Percentiles rank a stretch among this genome's conserved stretches.
These are phyloP conservation scores for Ascochyta viciae-villosae DNA, from an alignment of 2,329 filamentous ascomycete genomes.

Conservation along the genomic window DNA sequence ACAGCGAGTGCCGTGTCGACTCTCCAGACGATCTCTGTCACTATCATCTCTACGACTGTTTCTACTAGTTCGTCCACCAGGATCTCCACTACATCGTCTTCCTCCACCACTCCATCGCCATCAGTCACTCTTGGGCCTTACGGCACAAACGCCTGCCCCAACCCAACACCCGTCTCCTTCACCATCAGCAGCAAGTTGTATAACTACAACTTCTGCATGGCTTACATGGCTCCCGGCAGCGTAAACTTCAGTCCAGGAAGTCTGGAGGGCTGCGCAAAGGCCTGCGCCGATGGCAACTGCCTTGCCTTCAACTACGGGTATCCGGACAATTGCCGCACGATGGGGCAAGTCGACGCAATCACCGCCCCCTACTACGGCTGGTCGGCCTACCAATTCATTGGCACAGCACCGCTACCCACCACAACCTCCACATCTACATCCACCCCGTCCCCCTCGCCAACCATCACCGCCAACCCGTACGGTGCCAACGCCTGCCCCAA, in stretches of 20 bases:
- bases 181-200: slow-evolving; percentile 3
- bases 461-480: not conserved
- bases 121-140: not conserved
- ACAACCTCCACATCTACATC: not conserved
- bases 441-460: not conserved
- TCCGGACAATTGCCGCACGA: not conserved
- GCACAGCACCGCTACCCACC: not conserved
- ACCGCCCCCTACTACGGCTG: not conserved
- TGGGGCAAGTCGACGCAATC: not conserved
- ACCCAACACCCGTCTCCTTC: not conserved
- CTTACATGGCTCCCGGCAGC: not conserved
- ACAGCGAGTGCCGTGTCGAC: not conserved
- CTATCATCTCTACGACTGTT: not conserved
- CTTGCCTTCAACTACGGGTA: not conserved
- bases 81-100: not conserved
- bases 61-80: not conserved
- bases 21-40: not conserved
- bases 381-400: slow-evolving; percentile 1
- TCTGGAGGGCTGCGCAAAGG: not conserved
- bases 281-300: not conserved
- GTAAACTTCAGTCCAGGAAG: not conserved
- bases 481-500: not conserved
- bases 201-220: slow-evolving; percentile 1
- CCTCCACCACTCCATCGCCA: not conserved
- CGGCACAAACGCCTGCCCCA: slow-evolving; percentile 2